Conservation (phyloP, 768 basidiomycete genomes). For the Russula sp. region DNA sequence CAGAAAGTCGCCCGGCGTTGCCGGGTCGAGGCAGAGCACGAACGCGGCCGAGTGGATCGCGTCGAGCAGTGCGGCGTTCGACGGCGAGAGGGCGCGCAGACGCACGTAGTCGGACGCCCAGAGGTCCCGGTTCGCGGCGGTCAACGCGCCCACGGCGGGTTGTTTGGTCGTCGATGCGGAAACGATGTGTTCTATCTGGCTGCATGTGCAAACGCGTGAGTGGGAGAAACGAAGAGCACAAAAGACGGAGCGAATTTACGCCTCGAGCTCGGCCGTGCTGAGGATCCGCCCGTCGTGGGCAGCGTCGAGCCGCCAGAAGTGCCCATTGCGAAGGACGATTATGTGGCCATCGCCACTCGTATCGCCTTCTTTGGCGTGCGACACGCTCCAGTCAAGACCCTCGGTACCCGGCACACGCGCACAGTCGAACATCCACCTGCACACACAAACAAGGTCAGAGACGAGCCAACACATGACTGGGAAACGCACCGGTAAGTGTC, state of each 20-base stretch:
- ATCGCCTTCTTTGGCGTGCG: conserved; percentile 54
- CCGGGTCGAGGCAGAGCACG: conserved; percentile 68
- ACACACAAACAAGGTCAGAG: background rate
- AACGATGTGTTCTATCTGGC: conserved; percentile 69
- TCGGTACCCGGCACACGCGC: conserved; percentile 70
- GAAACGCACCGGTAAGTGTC: conserved; percentile 66
- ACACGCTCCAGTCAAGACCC: conserved; percentile 72
- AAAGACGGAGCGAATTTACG: conserved; percentile 34
- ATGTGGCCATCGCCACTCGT: conserved; percentile 68
- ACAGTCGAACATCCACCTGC: conserved; percentile 90
- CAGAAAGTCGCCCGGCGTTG: conserved; percentile 46
- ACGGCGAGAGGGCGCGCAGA: conserved; percentile 45
- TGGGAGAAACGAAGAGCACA: background rate
- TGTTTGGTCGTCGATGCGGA: conserved; percentile 48
- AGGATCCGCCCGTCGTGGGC: conserved; percentile 50
- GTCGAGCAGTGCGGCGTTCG: conserved; percentile 60
- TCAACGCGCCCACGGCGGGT: conserved; percentile 71
- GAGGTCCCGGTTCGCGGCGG: conserved; percentile 72
- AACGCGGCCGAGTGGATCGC: conserved; percentile 85
- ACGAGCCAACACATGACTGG: background rate
- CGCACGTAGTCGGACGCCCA: conserved; percentile 55
- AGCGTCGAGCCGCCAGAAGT: conserved; percentile 75
- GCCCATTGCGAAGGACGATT: conserved; percentile 77
- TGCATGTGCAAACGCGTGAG: conserved; percentile 27
- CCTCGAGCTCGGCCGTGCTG: conserved; percentile 58